Evolutionary conservation across 345 rosid species (phyloP).

Genomic region (Noccaea bulbosa): DNA sequence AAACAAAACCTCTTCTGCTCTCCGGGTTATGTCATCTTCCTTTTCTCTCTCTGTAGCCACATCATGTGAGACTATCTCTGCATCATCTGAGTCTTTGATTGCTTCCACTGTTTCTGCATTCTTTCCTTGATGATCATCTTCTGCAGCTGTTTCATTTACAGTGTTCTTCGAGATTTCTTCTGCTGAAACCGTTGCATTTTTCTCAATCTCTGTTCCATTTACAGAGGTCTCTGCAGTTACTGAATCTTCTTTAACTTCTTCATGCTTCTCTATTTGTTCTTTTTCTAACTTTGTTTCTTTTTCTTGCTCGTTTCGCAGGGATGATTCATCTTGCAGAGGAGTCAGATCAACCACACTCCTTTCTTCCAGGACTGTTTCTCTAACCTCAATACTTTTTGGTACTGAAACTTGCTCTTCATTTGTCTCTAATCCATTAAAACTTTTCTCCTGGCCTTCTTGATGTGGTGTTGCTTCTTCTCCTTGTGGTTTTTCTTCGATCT

Average conservation of each 20-base stretch:
- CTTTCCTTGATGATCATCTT: not conserved
- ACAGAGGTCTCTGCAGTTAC: conserved; percentile 19
- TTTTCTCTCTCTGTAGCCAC: conserved; percentile 10
- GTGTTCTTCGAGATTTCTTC: conserved; percentile 11
- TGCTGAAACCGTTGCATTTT: not conserved
- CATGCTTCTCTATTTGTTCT: not conserved
- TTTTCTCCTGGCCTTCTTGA: conserved; percentile 23
- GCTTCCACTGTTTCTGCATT: not conserved
- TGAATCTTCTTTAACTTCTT: not conserved
- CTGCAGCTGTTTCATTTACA: conserved; percentile 18
- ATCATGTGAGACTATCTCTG: conserved; percentile 8
- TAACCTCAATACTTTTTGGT: not conserved
- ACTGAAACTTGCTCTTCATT: conserved; percentile 22
- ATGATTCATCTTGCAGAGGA: conserved; percentile 22
- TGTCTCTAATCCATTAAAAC: conserved; percentile 8
- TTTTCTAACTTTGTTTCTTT: conserved; percentile 8
- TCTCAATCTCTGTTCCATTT: conserved; percentile 30
- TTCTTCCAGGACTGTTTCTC: conserved; percentile 6
- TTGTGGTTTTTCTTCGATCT: not conserved
- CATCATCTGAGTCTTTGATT: not conserved
- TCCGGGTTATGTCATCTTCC: not conserved
- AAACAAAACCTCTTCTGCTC: conserved; percentile 17
- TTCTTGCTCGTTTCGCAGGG: not conserved
- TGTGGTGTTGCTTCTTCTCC: conserved; percentile 8
- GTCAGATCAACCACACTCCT: conserved; percentile 4